Evolutionary conservation across 805 yeast genomes (phyloP), one percentile per base, ranked within the genome.

Genomic region (Cyberlindnera xishuangbannaensis): DNA sequence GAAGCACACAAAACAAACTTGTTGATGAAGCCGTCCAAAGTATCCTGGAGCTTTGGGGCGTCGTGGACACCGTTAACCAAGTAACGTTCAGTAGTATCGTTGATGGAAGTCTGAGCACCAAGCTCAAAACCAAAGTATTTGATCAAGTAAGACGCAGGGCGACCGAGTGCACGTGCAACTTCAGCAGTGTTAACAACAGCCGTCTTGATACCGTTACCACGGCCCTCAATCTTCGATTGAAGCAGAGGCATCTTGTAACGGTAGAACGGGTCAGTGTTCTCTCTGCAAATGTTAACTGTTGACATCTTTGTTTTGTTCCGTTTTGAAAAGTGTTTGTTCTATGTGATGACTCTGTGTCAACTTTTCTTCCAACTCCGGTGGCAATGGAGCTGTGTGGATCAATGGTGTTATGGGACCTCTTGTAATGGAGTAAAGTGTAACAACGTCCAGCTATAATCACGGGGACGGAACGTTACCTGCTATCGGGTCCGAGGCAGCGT

Each of bases 171-270:
- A 53, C 95, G 77, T 25, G 97, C 95, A 41, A 92, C 96, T 55
- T 92, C 97, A 25, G 83, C 67, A 35, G 86, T 77, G 64, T 92
- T 92, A 47, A 86, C 76, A 37, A 92, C 80, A 35, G 90, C 94
- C 16, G 98, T 92, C 62, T 87, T 88, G 65, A 92, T 92, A 78
- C 98, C 98, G 67, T 92, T 92, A 69, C 98, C 98, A 60, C 95
- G 77, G 62, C 98, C 98, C 68, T 92, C 97, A 47, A 85, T 85
- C 73, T 92, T 92, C 49, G 96, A 84, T 66, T 84, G 94, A 64
- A 92, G 81, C 27, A 94, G 83, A 58, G 98, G 98, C 98, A 92
- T 92, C 70, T 92, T 92, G 66, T 92, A 92, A 70, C 98, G 95
- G 78, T 92, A 92, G 63, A 92, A 92, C 28, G 97, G 97, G 69